Evolutionary conservation across 2,329 filamentous ascomycete species (phyloP), one percentile per base, ranked within the genome.

Genomic region (Xylaria sp.): DNA sequence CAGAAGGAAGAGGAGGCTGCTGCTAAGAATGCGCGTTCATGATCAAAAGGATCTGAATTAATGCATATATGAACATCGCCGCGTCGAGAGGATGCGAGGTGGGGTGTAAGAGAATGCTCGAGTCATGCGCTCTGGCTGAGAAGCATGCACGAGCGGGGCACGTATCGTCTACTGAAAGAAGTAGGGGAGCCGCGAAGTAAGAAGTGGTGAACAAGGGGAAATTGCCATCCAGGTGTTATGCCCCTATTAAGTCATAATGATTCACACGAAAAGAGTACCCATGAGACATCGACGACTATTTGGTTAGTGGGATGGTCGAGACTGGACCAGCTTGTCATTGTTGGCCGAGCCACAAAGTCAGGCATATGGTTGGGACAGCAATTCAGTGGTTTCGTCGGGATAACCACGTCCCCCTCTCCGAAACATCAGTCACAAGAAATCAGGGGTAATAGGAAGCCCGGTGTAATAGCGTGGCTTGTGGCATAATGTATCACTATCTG

Each of bases 1-100:
- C 67, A 66, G 57, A 75, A 76, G 56, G 71, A 76, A 48, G 70
- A 76, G 55, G 30, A 59, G 6, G 10, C 46, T 11, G 5, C 49
- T 10, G 11, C 30, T 19, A 44, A 18, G 16, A 42, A 46, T 19
- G 10, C 35, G 13, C 53, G 49, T 30, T 54, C 53, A 10, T 59
- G 59, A 30, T 30, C 23, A 30, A 30, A 30, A 30, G 23, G 23
- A 30, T 30, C 23, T 30, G 23, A 30, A 30, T 30, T 4, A 30
- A 30, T 30, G 23, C 23, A 30, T 30, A 30, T 30, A 30, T 5
- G 23, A 30, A 30, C 23, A 30, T 4, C 10, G 6, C 47, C 42
- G 39, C 47, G 30, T 18, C 48, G 19, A 50, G 48, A 10, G 23
- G 23, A 16, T 16, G 23, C 23, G 23, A 1, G 23, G 23, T 1